A percentile compares a stretch with the other conserved stretches of the same genome.
These are phyloP conservation scores for Hyaloraphidium curvatum DNA, from an alignment of 192 early-diverging fungal genomes.

Conservation along the genomic window DNA sequence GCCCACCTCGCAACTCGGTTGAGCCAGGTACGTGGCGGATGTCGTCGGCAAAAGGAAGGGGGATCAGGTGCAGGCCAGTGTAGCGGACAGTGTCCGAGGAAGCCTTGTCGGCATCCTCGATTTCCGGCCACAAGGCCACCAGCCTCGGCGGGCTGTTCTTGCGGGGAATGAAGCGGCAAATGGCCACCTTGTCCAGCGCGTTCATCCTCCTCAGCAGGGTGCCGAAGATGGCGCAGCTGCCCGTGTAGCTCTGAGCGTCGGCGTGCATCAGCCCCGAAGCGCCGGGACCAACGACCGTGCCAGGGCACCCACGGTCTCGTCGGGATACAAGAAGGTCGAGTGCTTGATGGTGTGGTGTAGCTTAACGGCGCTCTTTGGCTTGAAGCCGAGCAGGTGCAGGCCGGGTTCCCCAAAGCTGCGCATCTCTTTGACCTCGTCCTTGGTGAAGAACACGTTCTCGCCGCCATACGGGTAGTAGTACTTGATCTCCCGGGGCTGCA, in stretches of 20 bases:
- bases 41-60: slow-evolving; percentile 1
- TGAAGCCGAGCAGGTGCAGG: slow-evolving; percentile 52
- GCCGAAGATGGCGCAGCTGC: slow-evolving; percentile 50
- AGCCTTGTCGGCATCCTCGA: slow-evolving; percentile 7
- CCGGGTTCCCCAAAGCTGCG: slow-evolving; percentile 32
- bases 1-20: background rate
- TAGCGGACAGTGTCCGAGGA: background rate
- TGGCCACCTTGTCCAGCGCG: slow-evolving; percentile 35
- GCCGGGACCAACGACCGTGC: background rate
- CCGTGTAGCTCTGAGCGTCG: slow-evolving; percentile 27
- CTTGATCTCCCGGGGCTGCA: slow-evolving; percentile 38
- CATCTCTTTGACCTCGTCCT: slow-evolving; percentile 42
- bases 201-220: slow-evolving; percentile 37
- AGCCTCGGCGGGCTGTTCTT: slow-evolving; percentile 26
- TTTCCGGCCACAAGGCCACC: slow-evolving; percentile 51
- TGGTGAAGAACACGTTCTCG: slow-evolving; percentile 48
- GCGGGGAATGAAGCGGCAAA: slow-evolving; percentile 41
- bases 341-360: slow-evolving; percentile 41
- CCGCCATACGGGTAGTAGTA: slow-evolving; percentile 50
- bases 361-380: slow-evolving; percentile 21
- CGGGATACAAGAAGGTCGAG: slow-evolving; percentile 51
- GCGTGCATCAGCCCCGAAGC: background rate
- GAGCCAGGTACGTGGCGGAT: background rate
- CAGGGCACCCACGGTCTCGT: slow-evolving; percentile 33
- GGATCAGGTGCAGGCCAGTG: background rate